Conservation (phyloP, 345 rosid species). For the Mangifera indica region DNA sequence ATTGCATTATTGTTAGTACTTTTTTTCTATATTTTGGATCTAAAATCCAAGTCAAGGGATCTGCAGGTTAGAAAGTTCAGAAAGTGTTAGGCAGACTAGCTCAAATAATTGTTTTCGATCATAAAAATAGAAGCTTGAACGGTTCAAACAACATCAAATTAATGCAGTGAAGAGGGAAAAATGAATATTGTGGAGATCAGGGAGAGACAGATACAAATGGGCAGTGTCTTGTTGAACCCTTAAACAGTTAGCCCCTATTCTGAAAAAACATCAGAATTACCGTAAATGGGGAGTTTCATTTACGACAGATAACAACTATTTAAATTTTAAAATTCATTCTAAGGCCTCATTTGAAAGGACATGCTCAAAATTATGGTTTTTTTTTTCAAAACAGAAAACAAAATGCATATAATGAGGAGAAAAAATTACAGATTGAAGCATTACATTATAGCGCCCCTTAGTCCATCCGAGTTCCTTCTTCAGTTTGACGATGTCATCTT, state of each 20-base stretch:
- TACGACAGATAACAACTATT: too few species aligned
- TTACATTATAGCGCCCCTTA: constrained; percentile 62
- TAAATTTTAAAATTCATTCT: too few species aligned
- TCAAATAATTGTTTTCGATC: neutral
- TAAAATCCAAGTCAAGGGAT: neutral
- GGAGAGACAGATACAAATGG: too few species aligned
- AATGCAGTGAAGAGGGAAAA: too few species aligned
- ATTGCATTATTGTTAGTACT: neutral
- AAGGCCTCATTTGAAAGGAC: too few species aligned
- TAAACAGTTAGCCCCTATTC: too few species aligned
- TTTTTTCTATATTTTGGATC: neutral
- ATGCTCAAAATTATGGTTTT: too few species aligned
- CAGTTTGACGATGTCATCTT: constrained; percentile 22
- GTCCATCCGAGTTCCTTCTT: constrained; percentile 24
- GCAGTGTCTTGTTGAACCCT: too few species aligned
- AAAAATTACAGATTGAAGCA: constrained; percentile 9
- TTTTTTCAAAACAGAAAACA: neutral
- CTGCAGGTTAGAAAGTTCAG: constrained; percentile 3
- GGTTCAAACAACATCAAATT: neutral
- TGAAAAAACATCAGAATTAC: too few species aligned
- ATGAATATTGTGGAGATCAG: too few species aligned
- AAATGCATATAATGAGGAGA: neutral
- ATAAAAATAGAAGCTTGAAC: neutral
- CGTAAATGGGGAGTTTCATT: too few species aligned
- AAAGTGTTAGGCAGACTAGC: constrained; percentile 6